Evolutionary conservation across 2,329 filamentous ascomycete species (phyloP), one percentile per base, ranked within the genome.

Genomic region (Aureobasidium sp.): DNA sequence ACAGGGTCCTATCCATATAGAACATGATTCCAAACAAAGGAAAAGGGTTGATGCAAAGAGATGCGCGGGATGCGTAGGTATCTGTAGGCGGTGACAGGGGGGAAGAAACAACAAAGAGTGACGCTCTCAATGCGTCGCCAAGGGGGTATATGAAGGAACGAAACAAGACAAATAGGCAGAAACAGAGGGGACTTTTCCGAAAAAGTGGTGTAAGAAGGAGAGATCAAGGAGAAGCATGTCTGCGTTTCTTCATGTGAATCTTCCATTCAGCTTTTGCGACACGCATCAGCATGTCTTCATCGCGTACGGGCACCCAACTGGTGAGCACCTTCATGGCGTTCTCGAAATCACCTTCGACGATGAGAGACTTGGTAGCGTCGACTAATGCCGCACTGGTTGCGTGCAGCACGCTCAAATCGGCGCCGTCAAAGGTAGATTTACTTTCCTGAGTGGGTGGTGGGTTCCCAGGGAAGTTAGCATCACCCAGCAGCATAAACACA

Each of bases 251-350:
- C 79, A 81, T 77, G 72, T 83, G 78, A 69, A 84, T 77, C 77
- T 89, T 96, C 84, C 89, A 97, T 76, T 97, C 93, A 15, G 90
- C 86, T 70, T 87, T 87, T 29, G 91, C 86, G 63, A 97, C 90
- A 69, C 87, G 87, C 90, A 99, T 96, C 69, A 99, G 81, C 62
- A 96, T 76, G 72, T 97, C 91, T 71, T 96, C 91, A 69, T 99
- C 93, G 75, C 91, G 91, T 72, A 99, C 88, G 22, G 93, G 91
- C 48, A 97, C 88, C 85, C 90, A 96, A 62, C 89, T 91, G 33
- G 94, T 97, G 65, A 99, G 79, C 8, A 92, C 89, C 77, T 97
- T 97, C 94, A 99, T 99, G 50, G 89, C 89, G 70, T 95, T 96
- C 73, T 99, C 94, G 74, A 97, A 99, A 72, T 99, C 94, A 19